These are phyloP conservation scores for Tricholomella constricta DNA, from an alignment of 768 basidiomycete genomes.

Conservation along the genomic window DNA sequence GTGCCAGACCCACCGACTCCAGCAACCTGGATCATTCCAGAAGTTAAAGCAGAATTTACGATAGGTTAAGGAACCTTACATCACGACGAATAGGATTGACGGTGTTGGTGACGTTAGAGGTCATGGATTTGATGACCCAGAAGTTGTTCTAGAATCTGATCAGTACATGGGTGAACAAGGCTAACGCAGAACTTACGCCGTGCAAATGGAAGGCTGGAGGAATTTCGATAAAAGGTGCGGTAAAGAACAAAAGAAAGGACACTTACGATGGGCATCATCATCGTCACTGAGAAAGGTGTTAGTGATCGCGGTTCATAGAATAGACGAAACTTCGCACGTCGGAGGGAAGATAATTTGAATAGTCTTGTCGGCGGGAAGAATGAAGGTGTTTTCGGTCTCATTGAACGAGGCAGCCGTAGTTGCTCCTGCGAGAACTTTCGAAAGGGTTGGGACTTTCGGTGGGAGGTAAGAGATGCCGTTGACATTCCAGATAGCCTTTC, in stretches of 20 bases:
- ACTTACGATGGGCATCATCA: constrained; percentile 31
- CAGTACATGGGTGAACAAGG: not conserved
- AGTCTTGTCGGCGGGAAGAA: constrained; percentile 38
- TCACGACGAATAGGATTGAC: constrained; percentile 47
- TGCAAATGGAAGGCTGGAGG: constrained; percentile 32
- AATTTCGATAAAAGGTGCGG: not conserved
- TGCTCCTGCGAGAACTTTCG: constrained; percentile 40
- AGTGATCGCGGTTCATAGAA: not conserved
- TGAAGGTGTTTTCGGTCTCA: constrained; percentile 38
- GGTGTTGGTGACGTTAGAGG: constrained; percentile 30
- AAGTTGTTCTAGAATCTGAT: constrained; percentile 34
- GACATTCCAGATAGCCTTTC: constrained; percentile 31
- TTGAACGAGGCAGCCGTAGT: constrained; percentile 36
- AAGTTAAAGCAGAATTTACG: not conserved
- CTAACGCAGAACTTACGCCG: constrained; percentile 21
- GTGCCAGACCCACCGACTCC: constrained; percentile 13
- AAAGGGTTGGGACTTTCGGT: constrained; percentile 30
- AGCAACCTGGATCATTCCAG: not conserved
- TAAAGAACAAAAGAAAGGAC: not conserved
- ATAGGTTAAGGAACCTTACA: constrained; percentile 9
- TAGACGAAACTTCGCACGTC: constrained; percentile 13
- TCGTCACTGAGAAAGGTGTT: constrained; percentile 16
- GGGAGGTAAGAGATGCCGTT: constrained; percentile 33
- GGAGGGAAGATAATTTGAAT: constrained; percentile 41
- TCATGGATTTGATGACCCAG: constrained; percentile 40